Evolutionary conservation across 768 basidiomycete species (phyloP), one percentile per base, ranked within the genome.

Genomic region (Hygrocybe punicea): DNA sequence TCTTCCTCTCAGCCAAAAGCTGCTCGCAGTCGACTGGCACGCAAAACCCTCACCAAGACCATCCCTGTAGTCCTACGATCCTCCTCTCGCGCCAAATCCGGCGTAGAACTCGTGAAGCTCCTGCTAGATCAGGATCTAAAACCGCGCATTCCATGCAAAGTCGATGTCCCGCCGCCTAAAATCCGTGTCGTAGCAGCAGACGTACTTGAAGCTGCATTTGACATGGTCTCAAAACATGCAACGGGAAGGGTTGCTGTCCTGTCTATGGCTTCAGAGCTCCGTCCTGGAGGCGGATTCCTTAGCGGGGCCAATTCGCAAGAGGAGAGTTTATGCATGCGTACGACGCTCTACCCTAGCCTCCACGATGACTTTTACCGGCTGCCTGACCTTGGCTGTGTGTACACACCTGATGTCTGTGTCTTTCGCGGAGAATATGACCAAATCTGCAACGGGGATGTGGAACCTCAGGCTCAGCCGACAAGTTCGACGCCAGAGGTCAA

Each of bases 291-390:
- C n/a, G 63, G 63, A 35, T 60, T 62, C 40, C 59, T 64, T 34
- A 53, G 39, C 3, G 61, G 63, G n/a, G 63, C 61, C 11, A 62
- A 51, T 44, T 54, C 59, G 3, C 63, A 62, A 39, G 61, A 64
- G 39, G 63, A 64, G 48, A 60, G 61, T 53, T 50, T 64, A 17
- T 64, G 63, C 44, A 58, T 64, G 61, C 61, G 63, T 23, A 57
- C 61, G 17, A 64, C 63, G 46, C 56, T 64, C 17, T 62, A 62
- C 37, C 46, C 63, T 17, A 53, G 57, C 42, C 59, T 64, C 4
- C 56, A 44, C 4, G 59, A 64, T 21, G 50, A 45, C 17, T 62
- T 64, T 42, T 64, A 64, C 56, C 57, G 63, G 4, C 55, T 64
- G 7, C 63, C 63, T 10, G 63, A 64, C 55, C 46, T 59, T 36